Base-by-base conservation (phyloP, 805 yeast genomes). In the Lachancea lanzarotensis region DNA sequence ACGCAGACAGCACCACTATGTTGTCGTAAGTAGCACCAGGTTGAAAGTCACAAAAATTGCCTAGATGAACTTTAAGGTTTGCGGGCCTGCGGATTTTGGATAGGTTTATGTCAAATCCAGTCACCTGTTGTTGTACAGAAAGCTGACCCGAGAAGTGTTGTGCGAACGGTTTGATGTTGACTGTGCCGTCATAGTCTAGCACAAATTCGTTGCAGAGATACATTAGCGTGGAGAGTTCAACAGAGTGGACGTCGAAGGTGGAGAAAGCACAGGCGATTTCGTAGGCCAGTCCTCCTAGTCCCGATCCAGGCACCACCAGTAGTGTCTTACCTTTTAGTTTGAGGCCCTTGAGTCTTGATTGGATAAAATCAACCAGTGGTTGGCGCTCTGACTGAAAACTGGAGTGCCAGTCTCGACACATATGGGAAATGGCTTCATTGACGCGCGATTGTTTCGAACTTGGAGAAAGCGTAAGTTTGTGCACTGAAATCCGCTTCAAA, bases 261-360 rank as follows among this genome's bases (percentile, higher is more conserved):
- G 71, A 66, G 35, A 70, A 72, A 10, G 46, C 48, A 1, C 48
- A 40, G 0, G 74, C 63, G 20, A 87, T 48, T 47, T 81, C 86
- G 57, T 80, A 81, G 1, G 95, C 81, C 0, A 88, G 66, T 51
- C 88, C 69, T 0, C 96, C 96, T 20, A 84, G 68, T 0, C 98
- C 98, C 1, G 93, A 78, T 0, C 98, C 98, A 0, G 98, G 97
- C 1, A 86, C 76, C 3, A 90, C 65, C 0, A 87, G 72, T 11
- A 76, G 63, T 0, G 85, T 76, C 48, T 18, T 39, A 6, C 33
- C 69, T 50, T 67, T 61, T 34, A 63, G 51, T 3, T 52, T 40
- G 17, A 17, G 38, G 9, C 20, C 22, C 2, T 62, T 55, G 17
- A 83, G 59, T 36, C 78, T 78, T 0, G 51, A 38, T 1, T 58